These are phyloP conservation scores for Mucor mucedo DNA, from an alignment of 371 early-diverging fungal genomes.

Conservation along the genomic window DNA sequence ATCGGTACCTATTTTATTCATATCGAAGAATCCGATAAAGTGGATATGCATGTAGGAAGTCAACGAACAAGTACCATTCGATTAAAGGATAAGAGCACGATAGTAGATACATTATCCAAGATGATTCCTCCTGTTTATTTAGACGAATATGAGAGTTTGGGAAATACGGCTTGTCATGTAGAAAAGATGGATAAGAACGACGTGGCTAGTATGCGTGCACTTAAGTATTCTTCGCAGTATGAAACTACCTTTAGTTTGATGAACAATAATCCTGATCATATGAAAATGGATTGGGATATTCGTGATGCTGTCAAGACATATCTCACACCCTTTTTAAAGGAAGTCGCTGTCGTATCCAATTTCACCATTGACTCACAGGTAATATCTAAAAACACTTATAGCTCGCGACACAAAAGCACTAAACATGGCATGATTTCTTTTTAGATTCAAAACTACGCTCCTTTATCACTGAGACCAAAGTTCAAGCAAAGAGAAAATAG, in stretches of 20 bases:
- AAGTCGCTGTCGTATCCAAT: constrained; percentile 56
- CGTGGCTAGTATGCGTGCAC: constrained; percentile 65
- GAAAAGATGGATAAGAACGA: constrained; percentile 45
- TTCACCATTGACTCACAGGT: constrained; percentile 71
- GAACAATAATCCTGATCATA: constrained; percentile 72
- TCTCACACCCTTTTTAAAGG: constrained; percentile 54
- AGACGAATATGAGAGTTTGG: constrained; percentile 16
- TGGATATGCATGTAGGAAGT: constrained; percentile 28
- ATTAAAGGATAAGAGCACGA: constrained; percentile 13
- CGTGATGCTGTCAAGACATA: constrained; percentile 63
- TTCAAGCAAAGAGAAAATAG: constrained; percentile 38
- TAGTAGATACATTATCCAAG: constrained; percentile 11
- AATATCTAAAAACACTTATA: background rate
- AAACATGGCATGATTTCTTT: background rate
- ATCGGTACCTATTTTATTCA: constrained; percentile 36
- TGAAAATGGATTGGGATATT: constrained; percentile 76
- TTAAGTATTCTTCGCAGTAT: constrained; percentile 79
- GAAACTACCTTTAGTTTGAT: constrained; percentile 80
- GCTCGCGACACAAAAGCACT: background rate
- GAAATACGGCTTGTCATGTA: constrained; percentile 23
- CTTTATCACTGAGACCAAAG: constrained; percentile 68
- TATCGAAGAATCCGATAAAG: constrained; percentile 12
- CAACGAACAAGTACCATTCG: constrained; percentile 29
- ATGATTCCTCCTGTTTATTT: constrained; percentile 28
- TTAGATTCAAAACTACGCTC: constrained; percentile 76